Conservation (phyloP, 495 filamentous ascomycete species). For the Lophium mytilinum region DNA sequence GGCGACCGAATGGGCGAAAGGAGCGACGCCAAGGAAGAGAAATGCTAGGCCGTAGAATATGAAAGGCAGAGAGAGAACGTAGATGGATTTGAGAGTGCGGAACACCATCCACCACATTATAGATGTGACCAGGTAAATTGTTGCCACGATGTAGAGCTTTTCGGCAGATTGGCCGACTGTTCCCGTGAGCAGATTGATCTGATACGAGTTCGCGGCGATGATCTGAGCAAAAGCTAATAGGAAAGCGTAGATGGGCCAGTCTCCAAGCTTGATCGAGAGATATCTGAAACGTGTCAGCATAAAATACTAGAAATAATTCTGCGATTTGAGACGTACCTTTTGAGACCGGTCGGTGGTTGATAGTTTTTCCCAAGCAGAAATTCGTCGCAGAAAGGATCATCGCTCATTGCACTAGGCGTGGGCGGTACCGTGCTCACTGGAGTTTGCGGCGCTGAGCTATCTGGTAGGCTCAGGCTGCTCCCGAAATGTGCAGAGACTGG, state of each 20-base stretch:
- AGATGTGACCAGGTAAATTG: constrained; percentile 53
- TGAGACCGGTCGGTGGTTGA: constrained; percentile 56
- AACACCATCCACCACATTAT: constrained; percentile 57
- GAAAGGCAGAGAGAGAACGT: constrained; percentile 51
- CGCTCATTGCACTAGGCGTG: too few relatives aligned
- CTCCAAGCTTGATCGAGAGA: constrained; percentile 33
- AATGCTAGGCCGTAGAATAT: constrained; percentile 55
- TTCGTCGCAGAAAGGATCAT: constrained; percentile 23
- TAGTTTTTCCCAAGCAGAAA: constrained; percentile 59
- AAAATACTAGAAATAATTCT: too few relatives aligned
- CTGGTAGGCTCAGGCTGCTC: neutral
- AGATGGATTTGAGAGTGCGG: constrained; percentile 48
- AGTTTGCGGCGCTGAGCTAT: neutral
- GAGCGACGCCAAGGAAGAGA: constrained; percentile 56
- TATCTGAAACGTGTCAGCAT: too few relatives aligned
- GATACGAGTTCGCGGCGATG: constrained; percentile 59
- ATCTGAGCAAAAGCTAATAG: constrained; percentile 61
- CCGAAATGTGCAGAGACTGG: neutral
- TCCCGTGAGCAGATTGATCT: constrained; percentile 58
- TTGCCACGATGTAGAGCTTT: constrained; percentile 55
- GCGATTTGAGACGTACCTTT: constrained; percentile 31
- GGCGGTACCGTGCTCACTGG: too few relatives aligned
- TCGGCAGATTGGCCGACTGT: constrained; percentile 50
- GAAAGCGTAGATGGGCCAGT: constrained; percentile 69
- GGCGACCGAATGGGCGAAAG: constrained; percentile 37